Evolutionary conservation across 2,329 filamentous ascomycete species (phyloP).

Genomic region (Septoria linicola): DNA sequence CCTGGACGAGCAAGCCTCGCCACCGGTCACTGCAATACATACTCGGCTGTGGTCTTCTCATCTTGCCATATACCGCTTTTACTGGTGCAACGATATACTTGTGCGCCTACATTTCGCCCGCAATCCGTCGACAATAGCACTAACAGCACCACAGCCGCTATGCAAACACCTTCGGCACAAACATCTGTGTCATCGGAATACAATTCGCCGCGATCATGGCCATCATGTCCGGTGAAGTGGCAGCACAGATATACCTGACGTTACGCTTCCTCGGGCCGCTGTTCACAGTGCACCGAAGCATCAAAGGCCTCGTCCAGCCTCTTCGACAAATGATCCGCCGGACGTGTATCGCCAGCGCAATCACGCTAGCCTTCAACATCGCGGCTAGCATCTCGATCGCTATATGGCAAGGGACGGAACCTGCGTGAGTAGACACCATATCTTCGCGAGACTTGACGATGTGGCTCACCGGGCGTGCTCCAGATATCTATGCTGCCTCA

Average conservation of each 20-base stretch:
- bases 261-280: conserved; percentile 14
- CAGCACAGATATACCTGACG: conserved; percentile 7
- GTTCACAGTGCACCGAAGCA: conserved; percentile 7
- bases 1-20: conserved; percentile 18
- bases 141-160: background rate
- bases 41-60: conserved; percentile 15
- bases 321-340: conserved; percentile 9
- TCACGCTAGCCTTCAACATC: conserved; percentile 9
- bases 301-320: conserved; percentile 11
- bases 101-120: background rate
- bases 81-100: conserved; percentile 1
- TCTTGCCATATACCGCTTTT: conserved; percentile 14
- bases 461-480: too few relatives aligned
- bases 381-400: conserved; percentile 5
- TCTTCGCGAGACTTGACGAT: too few relatives aligned
- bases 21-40: conserved; percentile 19
- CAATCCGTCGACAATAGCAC: background rate
- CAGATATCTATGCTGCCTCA: conserved; percentile 11
- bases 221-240: background rate
- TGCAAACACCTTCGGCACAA: background rate
- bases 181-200: background rate
- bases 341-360: conserved; percentile 10
- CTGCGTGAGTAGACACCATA: conserved; percentile 10
- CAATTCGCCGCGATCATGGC: background rate
- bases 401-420: conserved; percentile 12